phyloP scores from a whole-genome alignment of 495 filamentous ascomycete species.

The Lindgomyces ingoldianus region DNA sequence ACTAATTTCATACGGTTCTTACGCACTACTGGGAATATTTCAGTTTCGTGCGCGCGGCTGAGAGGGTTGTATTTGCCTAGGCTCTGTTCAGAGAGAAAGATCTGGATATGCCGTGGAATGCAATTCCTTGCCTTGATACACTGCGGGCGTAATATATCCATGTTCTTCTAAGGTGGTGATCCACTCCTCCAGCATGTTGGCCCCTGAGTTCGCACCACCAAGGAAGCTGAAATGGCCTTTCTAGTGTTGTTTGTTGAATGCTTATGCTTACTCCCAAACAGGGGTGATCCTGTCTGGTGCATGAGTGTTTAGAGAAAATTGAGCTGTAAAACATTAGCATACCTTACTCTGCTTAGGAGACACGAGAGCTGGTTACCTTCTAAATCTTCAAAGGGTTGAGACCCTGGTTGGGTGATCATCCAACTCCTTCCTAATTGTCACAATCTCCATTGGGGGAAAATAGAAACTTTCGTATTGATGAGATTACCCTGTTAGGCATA shows the following conservation, averaged over 20 bases:
- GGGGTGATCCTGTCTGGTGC: slow-evolving; percentile 1
- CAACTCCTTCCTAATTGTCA: background rate
- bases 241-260: background rate
- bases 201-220: slow-evolving; percentile 48
- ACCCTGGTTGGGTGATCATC: background rate
- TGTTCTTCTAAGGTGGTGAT: slow-evolving; percentile 43
- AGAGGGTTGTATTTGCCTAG: slow-evolving; percentile 45
- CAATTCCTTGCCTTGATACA: slow-evolving; percentile 40
- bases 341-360: background rate
- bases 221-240: background rate
- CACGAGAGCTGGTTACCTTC: background rate
- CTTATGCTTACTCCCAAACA: background rate
- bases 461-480: slow-evolving; percentile 4
- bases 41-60: slow-evolving; percentile 37
- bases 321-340: background rate
- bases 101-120: background rate
- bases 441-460: background rate
- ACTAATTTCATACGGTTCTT: background rate
- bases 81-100: background rate
- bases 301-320: background rate
- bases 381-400: background rate
- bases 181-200: slow-evolving; percentile 42
- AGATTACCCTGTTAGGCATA: background rate
- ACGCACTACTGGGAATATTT: background rate
- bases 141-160: background rate